A percentile compares a stretch with the other conserved stretches of the same genome.
These are phyloP conservation scores for Backusella macrospora DNA, from an alignment of 192 early-diverging fungal genomes.

Conservation along the genomic window DNA sequence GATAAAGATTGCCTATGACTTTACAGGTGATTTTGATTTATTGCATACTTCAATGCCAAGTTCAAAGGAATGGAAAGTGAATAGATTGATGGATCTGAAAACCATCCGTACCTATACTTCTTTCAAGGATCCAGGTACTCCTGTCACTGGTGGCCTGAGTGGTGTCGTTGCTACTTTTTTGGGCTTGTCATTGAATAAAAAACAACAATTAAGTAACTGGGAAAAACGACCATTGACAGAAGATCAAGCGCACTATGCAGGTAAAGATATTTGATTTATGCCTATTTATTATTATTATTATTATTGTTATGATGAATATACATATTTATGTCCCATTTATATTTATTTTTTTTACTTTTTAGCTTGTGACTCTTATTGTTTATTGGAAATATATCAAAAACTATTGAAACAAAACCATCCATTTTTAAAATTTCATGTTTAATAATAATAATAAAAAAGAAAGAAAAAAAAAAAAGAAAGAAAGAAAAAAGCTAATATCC, in stretches of 20 bases:
- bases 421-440: slow-evolving; percentile 20
- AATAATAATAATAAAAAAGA: neutral
- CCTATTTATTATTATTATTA: too few species aligned
- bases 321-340: neutral
- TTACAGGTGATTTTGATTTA: slow-evolving; percentile 34
- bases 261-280: slow-evolving; percentile 8
- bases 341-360: neutral
- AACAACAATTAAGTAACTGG: slow-evolving; percentile 46
- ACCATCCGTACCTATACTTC: slow-evolving; percentile 13
- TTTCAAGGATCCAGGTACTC: neutral
- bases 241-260: slow-evolving; percentile 38
- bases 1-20: slow-evolving; percentile 40
- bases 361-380: slow-evolving; percentile 42
- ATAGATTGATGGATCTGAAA: slow-evolving; percentile 34
- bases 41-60: slow-evolving; percentile 26
- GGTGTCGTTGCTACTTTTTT: slow-evolving; percentile 30
- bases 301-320: neutral
- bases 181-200: slow-evolving; percentile 34
- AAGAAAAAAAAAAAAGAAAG: slow-evolving; percentile 12
- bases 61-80: slow-evolving; percentile 21
- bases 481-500: neutral
- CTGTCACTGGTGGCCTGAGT: slow-evolving; percentile 26
- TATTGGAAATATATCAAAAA: slow-evolving; percentile 34
- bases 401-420: slow-evolving; percentile 33
- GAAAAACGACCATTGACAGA: slow-evolving; percentile 37